phyloP scores from a whole-genome alignment of 208 protist genomes.

The Polymyxa betae region DNA sequence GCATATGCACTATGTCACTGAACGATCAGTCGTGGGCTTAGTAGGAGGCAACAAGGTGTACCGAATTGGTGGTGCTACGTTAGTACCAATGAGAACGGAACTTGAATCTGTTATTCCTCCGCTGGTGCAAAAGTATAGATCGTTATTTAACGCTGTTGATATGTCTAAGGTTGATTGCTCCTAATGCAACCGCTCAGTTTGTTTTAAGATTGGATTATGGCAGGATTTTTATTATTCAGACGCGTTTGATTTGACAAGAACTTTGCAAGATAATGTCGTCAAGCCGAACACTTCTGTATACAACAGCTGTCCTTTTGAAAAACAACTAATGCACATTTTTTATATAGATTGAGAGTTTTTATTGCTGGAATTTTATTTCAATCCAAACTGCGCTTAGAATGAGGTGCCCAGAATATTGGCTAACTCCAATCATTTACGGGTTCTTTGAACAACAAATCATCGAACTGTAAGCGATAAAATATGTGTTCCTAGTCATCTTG shows the following conservation, averaged over 20 bases:
- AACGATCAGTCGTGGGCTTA: not conserved
- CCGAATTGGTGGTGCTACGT: not conserved
- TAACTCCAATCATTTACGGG: conserved; percentile 23
- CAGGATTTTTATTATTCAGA: conserved; percentile 24
- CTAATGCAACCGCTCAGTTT: not conserved
- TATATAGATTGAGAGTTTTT: conserved; percentile 16
- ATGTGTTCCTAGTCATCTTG: not conserved
- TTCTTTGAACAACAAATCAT: conserved; percentile 30
- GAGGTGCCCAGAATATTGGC: not conserved
- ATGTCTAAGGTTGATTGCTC: not conserved
- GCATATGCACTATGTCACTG: conserved; percentile 36
- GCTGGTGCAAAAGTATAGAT: not conserved
- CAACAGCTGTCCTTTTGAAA: not conserved
- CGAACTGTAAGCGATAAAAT: conserved; percentile 8
- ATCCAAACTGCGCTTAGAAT: conserved; percentile 8
- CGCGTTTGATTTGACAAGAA: not conserved
- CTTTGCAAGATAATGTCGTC: conserved; percentile 16
- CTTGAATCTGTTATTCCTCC: not conserved
- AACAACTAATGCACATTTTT: not conserved
- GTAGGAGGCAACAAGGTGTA: not conserved
- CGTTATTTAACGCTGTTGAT: not conserved
- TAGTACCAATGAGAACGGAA: not conserved
- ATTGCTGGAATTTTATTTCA: not conserved
- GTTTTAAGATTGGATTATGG: no score
- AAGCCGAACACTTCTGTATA: not conserved